Conservation (phyloP, 2,329 filamentous ascomycete genomes). For the Verticillium zaregamsianum region DNA sequence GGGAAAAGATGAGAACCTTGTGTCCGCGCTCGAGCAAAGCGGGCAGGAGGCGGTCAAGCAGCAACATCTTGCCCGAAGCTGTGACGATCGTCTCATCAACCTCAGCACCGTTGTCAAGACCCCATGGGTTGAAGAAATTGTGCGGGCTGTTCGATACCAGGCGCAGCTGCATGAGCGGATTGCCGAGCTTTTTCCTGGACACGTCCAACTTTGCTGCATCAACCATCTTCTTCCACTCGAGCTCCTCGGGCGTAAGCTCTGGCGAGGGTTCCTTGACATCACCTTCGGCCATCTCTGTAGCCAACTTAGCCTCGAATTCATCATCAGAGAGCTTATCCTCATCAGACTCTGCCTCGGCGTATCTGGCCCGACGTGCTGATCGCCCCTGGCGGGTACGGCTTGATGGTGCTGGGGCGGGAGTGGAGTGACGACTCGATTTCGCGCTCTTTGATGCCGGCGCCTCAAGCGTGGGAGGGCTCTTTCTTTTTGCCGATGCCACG, state of each 20-base stretch:
- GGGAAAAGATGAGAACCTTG: constrained; percentile 93
- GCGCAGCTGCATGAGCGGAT: constrained; percentile 86
- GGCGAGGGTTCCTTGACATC: constrained; percentile 30
- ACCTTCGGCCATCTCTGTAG: constrained; percentile 50
- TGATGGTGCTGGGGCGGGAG: constrained; percentile 52
- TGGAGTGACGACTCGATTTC: constrained; percentile 71
- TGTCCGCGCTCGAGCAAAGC: constrained; percentile 69
- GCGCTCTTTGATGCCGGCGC: constrained; percentile 57
- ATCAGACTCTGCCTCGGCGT: constrained; percentile 53
- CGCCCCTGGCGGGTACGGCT: constrained; percentile 36
- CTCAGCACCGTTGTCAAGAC: constrained; percentile 49
- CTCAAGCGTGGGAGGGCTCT: constrained; percentile 24
- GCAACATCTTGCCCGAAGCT: constrained; percentile 90
- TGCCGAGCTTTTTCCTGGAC: constrained; percentile 86
- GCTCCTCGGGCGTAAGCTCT: constrained; percentile 51
- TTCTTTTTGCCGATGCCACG: constrained; percentile 23
- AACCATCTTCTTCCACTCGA: constrained; percentile 62
- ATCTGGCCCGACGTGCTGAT: constrained; percentile 22
- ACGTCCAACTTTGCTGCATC: constrained; percentile 84
- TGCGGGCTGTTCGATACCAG: constrained; percentile 91
- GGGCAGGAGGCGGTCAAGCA: constrained; percentile 82
- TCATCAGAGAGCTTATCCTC: constrained; percentile 70
- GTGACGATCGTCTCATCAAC: constrained; percentile 81
- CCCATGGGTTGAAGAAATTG: constrained; percentile 95
- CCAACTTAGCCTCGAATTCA: constrained; percentile 76